These are phyloP conservation scores for Akebia trifoliata DNA, from an alignment of 164 flowering plant species.

Conservation along the genomic window DNA sequence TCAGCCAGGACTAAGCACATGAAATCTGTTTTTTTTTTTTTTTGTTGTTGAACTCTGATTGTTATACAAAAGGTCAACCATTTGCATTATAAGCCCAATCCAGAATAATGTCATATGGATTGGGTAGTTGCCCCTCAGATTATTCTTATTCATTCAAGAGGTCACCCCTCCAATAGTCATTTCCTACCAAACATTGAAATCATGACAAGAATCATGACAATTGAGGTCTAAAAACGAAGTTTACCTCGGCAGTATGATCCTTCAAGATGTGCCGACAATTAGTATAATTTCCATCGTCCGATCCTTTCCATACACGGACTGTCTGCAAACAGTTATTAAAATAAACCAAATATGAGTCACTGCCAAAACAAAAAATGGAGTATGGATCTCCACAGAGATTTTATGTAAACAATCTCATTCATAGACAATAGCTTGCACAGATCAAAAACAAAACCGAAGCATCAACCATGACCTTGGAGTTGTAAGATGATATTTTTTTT, in stretches of 20 bases:
- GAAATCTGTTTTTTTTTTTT: no score
- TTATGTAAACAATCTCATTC: not conserved
- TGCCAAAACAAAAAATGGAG: not conserved
- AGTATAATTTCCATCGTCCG: slow-evolving; percentile 70
- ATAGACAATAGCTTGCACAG: not conserved
- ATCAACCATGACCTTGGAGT: no score
- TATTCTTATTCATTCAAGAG: no score
- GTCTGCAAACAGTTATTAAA: not conserved
- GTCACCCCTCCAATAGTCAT: no score
- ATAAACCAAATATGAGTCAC: not conserved
- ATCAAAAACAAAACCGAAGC: not conserved
- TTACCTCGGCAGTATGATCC: slow-evolving; percentile 90
- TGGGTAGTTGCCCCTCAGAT: no score
- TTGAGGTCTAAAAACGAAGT: not conserved
- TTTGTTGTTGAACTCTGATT: no score
- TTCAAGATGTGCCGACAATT: slow-evolving; percentile 62
- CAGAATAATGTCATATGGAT: no score
- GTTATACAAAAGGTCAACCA: no score
- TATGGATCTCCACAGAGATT: not conserved
- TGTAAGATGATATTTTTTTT: no score
- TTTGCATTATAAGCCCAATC: no score
- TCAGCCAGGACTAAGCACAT: no score
- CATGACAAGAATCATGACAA: not conserved
- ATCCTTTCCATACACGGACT: slow-evolving; percentile 75
- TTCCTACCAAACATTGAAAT: no score